Conservation (phyloP, 352 stramenopile genomes). For the Phytopythium ostracodes region DNA sequence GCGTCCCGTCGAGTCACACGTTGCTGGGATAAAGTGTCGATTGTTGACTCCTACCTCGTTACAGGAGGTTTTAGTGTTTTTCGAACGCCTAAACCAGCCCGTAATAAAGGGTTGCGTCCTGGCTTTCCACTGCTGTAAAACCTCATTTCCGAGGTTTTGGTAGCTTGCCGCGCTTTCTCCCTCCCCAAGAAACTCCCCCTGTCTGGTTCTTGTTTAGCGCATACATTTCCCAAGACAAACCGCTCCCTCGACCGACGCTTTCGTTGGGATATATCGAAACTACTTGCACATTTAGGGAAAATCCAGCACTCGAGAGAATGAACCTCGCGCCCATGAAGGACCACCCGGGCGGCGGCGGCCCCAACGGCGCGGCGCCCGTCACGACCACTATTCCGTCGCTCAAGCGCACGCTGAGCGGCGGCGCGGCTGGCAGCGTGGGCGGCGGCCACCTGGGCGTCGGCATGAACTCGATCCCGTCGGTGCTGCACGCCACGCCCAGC, state of each 20-base stretch:
- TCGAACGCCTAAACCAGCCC: not conserved
- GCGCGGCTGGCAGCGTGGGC: slow-evolving; percentile 37
- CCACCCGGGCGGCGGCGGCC: slow-evolving; percentile 15
- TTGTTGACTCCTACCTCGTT: not conserved
- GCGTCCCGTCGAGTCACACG: too few species aligned
- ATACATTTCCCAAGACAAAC: not conserved
- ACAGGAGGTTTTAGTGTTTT: not conserved
- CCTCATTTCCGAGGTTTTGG: slow-evolving; percentile 12
- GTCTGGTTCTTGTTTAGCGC: not conserved
- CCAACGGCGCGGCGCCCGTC: slow-evolving; percentile 34
- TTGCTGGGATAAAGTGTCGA: not conserved
- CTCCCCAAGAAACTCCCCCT: slow-evolving; percentile 5
- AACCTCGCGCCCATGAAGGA: slow-evolving; percentile 77
- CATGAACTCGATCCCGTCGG: slow-evolving; percentile 77
- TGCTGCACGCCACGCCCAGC: slow-evolving; percentile 60
- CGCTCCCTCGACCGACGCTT: too few species aligned
- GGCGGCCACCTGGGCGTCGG: slow-evolving; percentile 44
- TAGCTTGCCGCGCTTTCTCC: not conserved
- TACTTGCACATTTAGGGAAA: not conserved
- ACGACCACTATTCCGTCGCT: slow-evolving; percentile 74
- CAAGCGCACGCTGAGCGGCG: slow-evolving; percentile 81
- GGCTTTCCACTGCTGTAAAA: not conserved
- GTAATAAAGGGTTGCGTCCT: not conserved
- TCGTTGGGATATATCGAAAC: not conserved
- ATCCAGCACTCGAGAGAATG: slow-evolving; percentile 28